A percentile compares a stretch with the other conserved stretches of the same genome.
Evolutionary conservation across 2,329 filamentous ascomycete genomes (phyloP).

Genomic region (Colletotrichum sp.): DNA sequence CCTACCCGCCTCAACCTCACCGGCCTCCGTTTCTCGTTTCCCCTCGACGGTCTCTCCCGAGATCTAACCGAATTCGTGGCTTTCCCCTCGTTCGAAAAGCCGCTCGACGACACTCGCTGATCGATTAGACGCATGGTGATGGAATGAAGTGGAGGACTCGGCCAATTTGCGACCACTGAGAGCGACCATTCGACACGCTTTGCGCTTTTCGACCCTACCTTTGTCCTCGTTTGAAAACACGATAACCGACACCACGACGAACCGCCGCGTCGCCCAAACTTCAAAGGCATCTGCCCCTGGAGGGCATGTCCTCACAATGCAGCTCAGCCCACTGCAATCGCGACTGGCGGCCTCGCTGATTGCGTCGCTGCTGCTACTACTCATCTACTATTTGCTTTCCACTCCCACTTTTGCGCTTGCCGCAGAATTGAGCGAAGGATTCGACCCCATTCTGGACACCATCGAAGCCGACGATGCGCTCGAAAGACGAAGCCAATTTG

Average conservation of each 20-base stretch:
- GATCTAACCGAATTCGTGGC: neutral
- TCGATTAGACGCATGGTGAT: neutral
- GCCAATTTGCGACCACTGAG: neutral
- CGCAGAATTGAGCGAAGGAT: slow-evolving; percentile 46
- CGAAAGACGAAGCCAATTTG: slow-evolving; percentile 21
- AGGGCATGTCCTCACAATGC: slow-evolving; percentile 54
- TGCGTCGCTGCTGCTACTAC: slow-evolving; percentile 62
- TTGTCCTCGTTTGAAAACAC: neutral
- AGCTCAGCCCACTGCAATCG: slow-evolving; percentile 73
- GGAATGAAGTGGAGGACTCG: slow-evolving; percentile 6
- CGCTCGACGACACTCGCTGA: neutral
- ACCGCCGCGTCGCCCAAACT: neutral
- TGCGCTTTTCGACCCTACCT: neutral
- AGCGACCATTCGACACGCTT: neutral
- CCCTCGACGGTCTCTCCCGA: neutral
- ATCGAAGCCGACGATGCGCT: slow-evolving; percentile 17
- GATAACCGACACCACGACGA: neutral
- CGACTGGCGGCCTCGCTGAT: slow-evolving; percentile 71
- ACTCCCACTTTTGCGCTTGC: slow-evolving; percentile 67
- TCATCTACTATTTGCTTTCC: slow-evolving; percentile 66
- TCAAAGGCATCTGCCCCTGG: slow-evolving; percentile 33
- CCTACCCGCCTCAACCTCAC: neutral
- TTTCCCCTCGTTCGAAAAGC: neutral
- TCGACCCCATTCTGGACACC: slow-evolving; percentile 27
- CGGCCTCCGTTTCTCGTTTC: neutral